Base-by-base conservation (phyloP, 2,329 filamentous ascomycete species). In the Aureobasidium sp. region DNA sequence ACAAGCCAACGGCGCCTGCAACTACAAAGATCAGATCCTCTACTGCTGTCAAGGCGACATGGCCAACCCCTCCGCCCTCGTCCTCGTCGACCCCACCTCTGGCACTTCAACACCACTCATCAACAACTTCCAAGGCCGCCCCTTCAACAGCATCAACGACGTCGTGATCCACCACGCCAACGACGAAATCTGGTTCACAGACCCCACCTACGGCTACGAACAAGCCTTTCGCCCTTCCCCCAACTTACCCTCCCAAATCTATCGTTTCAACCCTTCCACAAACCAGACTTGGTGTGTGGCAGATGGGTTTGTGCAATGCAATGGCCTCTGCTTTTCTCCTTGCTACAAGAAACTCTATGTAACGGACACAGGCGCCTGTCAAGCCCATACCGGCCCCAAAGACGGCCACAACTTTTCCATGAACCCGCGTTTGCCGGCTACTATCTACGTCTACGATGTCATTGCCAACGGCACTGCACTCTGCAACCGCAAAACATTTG, bases 181-280 rank as follows among this genome's bases (percentile, higher is more conserved):
- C 62, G 77, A 78, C n/a, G 79, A 83, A 29, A 73, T 87, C n/a
- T 87, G 85, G 74, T 87, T 87, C 67, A 87, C 84, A 1, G 84
- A 87, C 63, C 80, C 82, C 0, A 76, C 79, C 8, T 87, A 87
- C 65, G 85, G 83, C 3, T 82, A 77, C 64, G 75, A 82, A 45
- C 84, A 87, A 67, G 76, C 82, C 27, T 86, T 87, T 66, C 77
- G 84, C 0, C 80, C 80, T 0, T 65, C 70, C 6, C 83, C 83
- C 0, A 79, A 78, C 0, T 68, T 86, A 12, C 81, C 76, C 5
- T 81, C 80, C 62, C 84, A 87, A 67, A 82, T 86, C 0, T 86
- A 86, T 68, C 78, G 82, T 2, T 80, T 81, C 49, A 78, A 82
- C 48, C 77, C 79, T 1, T 67, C 64, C 0, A 84, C 79, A 0